These are phyloP conservation scores for Tricladium varicosporioides DNA, from an alignment of 2,329 filamentous ascomycete species.

Conservation along the genomic window DNA sequence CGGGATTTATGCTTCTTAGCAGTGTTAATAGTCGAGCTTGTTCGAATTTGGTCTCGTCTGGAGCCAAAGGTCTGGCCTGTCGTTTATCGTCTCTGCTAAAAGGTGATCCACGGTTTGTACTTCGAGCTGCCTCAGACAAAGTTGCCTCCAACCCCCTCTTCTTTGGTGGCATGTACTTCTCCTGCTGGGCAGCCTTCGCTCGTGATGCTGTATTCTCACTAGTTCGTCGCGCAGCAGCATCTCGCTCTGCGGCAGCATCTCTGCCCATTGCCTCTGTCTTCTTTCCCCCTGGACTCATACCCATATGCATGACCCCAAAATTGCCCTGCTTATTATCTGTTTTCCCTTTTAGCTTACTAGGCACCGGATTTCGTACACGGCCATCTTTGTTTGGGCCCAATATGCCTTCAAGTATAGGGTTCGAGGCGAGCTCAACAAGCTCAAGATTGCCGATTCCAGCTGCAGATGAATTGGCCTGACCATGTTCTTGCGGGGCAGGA, in stretches of 20 bases:
- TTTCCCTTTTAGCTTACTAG: slow-evolving; percentile 60
- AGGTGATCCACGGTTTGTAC: slow-evolving; percentile 24
- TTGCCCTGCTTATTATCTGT: slow-evolving; percentile 56
- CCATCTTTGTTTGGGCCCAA: slow-evolving; percentile 44
- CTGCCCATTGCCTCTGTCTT: slow-evolving; percentile 34
- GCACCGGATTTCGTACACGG: slow-evolving; percentile 55
- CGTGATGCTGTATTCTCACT: slow-evolving; percentile 61
- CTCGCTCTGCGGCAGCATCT: slow-evolving; percentile 54
- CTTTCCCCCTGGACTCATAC: slow-evolving; percentile 39
- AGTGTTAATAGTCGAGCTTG: slow-evolving; percentile 59
- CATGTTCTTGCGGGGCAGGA: slow-evolving; percentile 18
- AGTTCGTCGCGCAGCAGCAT: slow-evolving; percentile 54
- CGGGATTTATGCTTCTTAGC: slow-evolving; percentile 53
- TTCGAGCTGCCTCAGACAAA: slow-evolving; percentile 18
- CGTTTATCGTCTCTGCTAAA: slow-evolving; percentile 30
- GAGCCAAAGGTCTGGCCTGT: slow-evolving; percentile 36
- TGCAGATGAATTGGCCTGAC: slow-evolving; percentile 21
- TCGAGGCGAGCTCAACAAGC: slow-evolving; percentile 48
- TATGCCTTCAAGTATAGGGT: slow-evolving; percentile 27
- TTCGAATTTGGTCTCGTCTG: slow-evolving; percentile 54
- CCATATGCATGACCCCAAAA: slow-evolving; percentile 63
- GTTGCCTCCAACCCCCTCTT: slow-evolving; percentile 30
- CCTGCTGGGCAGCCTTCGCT: slow-evolving; percentile 53
- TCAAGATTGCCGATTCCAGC: slow-evolving; percentile 50
- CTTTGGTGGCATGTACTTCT: slow-evolving; percentile 50